Evolutionary conservation across 2,329 filamentous ascomycete genomes (phyloP), one percentile per base, ranked within the genome.

Genomic region (Aspergillus sp.): DNA sequence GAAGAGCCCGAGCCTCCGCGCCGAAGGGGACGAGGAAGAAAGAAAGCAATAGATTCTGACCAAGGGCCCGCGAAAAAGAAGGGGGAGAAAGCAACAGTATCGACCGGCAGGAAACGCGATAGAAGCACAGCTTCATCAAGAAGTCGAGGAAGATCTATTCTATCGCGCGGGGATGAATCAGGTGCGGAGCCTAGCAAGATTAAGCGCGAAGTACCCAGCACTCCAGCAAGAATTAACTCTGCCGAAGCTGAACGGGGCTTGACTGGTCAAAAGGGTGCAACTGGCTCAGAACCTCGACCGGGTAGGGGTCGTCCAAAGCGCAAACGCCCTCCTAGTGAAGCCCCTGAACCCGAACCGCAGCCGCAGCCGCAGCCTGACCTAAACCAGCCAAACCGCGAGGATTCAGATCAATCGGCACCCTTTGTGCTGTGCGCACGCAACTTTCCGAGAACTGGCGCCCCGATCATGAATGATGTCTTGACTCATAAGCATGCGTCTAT

Each of bases 401-500:
- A 73, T 38, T 62, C 68, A 2, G 63, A 69, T 17, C 69, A 71
- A 34, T 65, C 69, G 2, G 61, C 67, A 6, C 67, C 71, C 13
- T 75, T 76, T 60, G 71, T 78, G 36, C 66, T 76, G 42, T 76
- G 75, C 32, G 73, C 76, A 7, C 76, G 75, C 42, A 79, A 77
- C 26, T 80, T 80, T 59, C 84, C 88, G 36, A 86, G 88, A 63
- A 89, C 91, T 13, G 88, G 87, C 32, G 84, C 83, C 4, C 87
- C 88, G 4, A 86, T 90, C 12, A 80, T 93, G 62, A 89, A 92
- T 68, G 87, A 91, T 65, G 89, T 93, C 58, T 85, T 86, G 22
- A 89, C 86, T 53, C 89, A 93, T 70, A 88, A 89, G 34, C 85
- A 89, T 64, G 90, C 89, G 45, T 91, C 90, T 63, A 90, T 91